phyloP scores from a whole-genome alignment of 345 rosid genomes.

The Stellera chamaejasme region DNA sequence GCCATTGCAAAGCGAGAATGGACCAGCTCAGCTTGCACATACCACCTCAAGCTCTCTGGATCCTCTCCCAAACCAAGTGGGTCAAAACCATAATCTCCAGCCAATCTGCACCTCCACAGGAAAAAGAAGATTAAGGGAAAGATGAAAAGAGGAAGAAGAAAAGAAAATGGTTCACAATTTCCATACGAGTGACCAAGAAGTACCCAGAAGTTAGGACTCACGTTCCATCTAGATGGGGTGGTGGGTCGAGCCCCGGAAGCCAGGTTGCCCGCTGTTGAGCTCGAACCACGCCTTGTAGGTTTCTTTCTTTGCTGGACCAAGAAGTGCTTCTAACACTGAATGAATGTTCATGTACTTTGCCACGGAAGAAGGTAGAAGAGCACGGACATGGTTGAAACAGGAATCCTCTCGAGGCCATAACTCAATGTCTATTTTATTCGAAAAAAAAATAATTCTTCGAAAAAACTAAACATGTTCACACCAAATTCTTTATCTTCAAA shows the following conservation, averaged over 20 bases:
- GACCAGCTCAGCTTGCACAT: constrained; percentile 91
- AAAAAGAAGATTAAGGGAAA: neutral
- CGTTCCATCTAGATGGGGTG: constrained; percentile 84
- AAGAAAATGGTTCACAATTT: too few relatives aligned
- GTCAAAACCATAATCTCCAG: constrained; percentile 90
- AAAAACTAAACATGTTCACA: too few relatives aligned
- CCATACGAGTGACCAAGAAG: neutral
- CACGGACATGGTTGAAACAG: constrained; percentile 29
- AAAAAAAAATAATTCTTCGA: too few relatives aligned
- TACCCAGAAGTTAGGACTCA: constrained; percentile 24
- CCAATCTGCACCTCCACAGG: constrained; percentile 32
- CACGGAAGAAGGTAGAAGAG: constrained; percentile 10
- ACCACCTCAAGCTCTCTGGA: constrained; percentile 87
- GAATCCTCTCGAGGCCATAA: constrained; percentile 22
- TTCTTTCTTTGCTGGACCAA: constrained; percentile 13
- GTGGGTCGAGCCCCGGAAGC: constrained; percentile 93
- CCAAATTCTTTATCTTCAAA: too few relatives aligned
- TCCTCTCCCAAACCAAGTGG: constrained; percentile 94
- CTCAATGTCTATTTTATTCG: constrained; percentile 32
- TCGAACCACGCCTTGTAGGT: constrained; percentile 16
- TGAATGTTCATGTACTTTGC: constrained; percentile 9
- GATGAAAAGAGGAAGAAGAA: constrained; percentile 1
- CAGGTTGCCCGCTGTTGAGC: constrained; percentile 80
- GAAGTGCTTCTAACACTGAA: constrained; percentile 7
- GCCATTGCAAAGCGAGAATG: constrained; percentile 93